Evolutionary conservation across 2,329 filamentous ascomycete genomes (phyloP).

Genomic region (Penicillium sp.): DNA sequence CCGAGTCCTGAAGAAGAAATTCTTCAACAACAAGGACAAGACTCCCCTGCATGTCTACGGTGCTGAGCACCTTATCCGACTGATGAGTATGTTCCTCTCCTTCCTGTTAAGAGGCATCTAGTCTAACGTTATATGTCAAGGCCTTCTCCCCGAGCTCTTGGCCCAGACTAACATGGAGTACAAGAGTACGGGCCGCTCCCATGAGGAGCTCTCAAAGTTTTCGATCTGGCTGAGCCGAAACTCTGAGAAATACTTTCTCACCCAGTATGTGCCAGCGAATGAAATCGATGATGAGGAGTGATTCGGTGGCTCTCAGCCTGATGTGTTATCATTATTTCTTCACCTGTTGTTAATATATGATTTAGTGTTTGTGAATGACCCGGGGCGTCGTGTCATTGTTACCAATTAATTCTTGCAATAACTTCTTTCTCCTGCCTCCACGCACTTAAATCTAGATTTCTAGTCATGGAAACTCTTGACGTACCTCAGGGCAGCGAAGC

Average conservation of each 20-base stretch:
- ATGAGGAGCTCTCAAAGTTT: constrained; percentile 86
- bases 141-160: constrained; percentile 86
- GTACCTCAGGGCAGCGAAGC: no score
- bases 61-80: constrained; percentile 83
- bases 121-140: constrained; percentile 33
- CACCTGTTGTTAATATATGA: no score
- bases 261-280: constrained; percentile 44
- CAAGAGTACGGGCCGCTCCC: constrained; percentile 82
- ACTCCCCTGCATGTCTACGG: constrained; percentile 81
- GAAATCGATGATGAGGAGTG: constrained; percentile 14
- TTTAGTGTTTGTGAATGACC: no score
- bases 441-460: no score
- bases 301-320: background rate
- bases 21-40: constrained; percentile 66
- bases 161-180: constrained; percentile 98
- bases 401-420: no score
- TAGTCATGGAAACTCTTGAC: no score
- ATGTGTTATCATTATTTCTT: background rate
- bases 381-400: no score
- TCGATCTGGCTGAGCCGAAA: constrained; percentile 81
- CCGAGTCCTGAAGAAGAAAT: constrained; percentile 71
- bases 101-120: background rate
- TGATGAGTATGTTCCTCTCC: constrained; percentile 69
- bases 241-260: constrained; percentile 70
- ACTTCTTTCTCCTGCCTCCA: no score